phyloP scores from a whole-genome alignment of 2,329 filamentous ascomycete genomes.

The Herpotrichia juniperi region DNA sequence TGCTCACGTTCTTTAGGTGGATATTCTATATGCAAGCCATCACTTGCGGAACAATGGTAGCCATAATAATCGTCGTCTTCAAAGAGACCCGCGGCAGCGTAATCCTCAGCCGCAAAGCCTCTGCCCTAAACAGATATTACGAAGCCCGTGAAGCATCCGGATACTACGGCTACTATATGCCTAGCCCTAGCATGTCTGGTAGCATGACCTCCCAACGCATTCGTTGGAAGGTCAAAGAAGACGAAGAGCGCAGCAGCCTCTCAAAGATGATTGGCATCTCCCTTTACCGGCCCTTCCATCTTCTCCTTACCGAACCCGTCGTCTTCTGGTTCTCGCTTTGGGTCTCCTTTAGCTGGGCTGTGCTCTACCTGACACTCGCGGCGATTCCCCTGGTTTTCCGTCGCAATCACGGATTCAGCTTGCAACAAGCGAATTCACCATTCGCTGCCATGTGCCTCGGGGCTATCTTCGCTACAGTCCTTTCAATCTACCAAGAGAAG shows the following conservation, averaged over 20 bases:
- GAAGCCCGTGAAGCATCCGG: constrained; percentile 72
- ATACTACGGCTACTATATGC: constrained; percentile 60
- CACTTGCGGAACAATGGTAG: constrained; percentile 66
- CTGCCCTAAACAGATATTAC: constrained; percentile 78
- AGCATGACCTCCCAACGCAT: constrained; percentile 60
- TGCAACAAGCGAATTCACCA: constrained; percentile 71
- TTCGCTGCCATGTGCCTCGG: constrained; percentile 77
- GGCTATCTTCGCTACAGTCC: constrained; percentile 66
- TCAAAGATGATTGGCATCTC: constrained; percentile 74
- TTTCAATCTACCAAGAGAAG: constrained; percentile 76
- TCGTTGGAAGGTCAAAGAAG: constrained; percentile 79
- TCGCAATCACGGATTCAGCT: constrained; percentile 69
- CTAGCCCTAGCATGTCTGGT: constrained; percentile 21
- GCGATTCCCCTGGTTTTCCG: constrained; percentile 80
- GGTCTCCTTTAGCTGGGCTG: constrained; percentile 88
- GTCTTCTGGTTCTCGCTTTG: constrained; percentile 89
- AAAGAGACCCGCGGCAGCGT: constrained; percentile 84
- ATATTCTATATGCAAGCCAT: constrained; percentile 88
- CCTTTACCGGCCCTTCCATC: constrained; percentile 76
- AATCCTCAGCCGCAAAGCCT: constrained; percentile 76
- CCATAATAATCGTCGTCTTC: constrained; percentile 72
- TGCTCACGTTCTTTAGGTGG: constrained; percentile 57
- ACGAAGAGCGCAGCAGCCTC: constrained; percentile 76
- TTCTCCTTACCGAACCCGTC: constrained; percentile 76
- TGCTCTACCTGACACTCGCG: constrained; percentile 84